Evolutionary conservation across 106 monocot genomes (phyloP).

Genomic region (Vanilla planifolia): DNA sequence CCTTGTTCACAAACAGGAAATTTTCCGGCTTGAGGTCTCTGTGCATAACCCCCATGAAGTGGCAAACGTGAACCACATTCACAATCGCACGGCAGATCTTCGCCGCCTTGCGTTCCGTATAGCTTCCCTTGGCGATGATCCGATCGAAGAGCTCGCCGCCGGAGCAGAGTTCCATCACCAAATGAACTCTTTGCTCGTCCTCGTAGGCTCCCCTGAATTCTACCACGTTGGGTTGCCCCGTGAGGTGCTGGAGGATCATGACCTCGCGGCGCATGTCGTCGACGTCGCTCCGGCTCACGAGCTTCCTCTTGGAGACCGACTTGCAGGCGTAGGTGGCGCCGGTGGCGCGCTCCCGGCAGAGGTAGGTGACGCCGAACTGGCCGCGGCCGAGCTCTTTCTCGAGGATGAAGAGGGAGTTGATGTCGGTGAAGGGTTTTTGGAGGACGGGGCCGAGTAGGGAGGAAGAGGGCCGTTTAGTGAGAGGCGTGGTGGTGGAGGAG

Average conservation of each 20-base stretch:
- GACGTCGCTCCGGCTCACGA: conserved; percentile 22
- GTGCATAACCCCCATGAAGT: conserved; percentile 83
- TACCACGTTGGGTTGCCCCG: conserved; percentile 64
- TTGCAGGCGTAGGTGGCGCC: conserved; percentile 55
- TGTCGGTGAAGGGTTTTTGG: conserved; percentile 35
- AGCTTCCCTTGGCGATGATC: conserved; percentile 50
- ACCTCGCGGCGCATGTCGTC: conserved; percentile 59
- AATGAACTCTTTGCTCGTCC: conserved; percentile 37
- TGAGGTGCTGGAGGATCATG: conserved; percentile 58
- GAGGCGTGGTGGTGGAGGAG: conserved; percentile 7
- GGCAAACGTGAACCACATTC: conserved; percentile 60
- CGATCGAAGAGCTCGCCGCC: conserved; percentile 79
- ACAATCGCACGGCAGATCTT: conserved; percentile 41
- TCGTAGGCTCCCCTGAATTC: conserved; percentile 66
- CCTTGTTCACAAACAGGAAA: conserved; percentile 37
- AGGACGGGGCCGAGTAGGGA: conserved; percentile 21
- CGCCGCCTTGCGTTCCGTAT: conserved; percentile 45
- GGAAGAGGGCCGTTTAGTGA: neutral
- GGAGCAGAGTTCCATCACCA: conserved; percentile 72
- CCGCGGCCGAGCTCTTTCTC: conserved; percentile 63
- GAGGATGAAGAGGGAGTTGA: conserved; percentile 34
- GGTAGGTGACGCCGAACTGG: conserved; percentile 55
- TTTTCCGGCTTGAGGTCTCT: conserved; percentile 75
- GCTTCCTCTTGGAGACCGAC: conserved; percentile 51
- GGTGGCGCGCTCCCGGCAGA: conserved; percentile 43